Base-by-base conservation (phyloP, 2,329 filamentous ascomycete genomes). In the Botryotinia convoluta region DNA sequence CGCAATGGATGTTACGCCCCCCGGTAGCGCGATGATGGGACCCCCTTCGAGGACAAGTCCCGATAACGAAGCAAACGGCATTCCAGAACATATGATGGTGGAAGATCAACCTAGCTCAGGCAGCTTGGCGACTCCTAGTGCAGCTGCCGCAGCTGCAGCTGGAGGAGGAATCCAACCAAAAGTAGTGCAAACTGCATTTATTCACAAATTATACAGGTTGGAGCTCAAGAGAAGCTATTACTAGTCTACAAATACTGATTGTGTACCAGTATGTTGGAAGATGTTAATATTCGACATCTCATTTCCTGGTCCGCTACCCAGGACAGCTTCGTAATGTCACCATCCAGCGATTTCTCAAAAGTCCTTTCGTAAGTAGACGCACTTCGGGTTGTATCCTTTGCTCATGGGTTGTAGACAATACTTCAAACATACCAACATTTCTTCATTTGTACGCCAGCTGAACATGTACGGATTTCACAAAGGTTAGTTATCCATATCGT, bases 381-480 rank as follows among this genome's bases (percentile, higher is more conserved):
- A n/a, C 54, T 32, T 45, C 44, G 62, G 63, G 37, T 70, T 54
- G 48, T n/a, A 57, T 51, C 51, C 64, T 48, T 74, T 59, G 63
- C 77, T 77, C 72, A 77, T 69, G 71, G 73, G 61, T 61, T 75
- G 68, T 77, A 97, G 95, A 72, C 94, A 97, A 89, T 99, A 99
- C 82, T 99, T 99, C 83, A 99, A 99, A 81, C 96, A 99, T 82
- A 99, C 95, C 78, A 99, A 99, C 81, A 97, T 98, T 75, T 98
- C 96, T 18, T 98, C 96, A 1, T 99, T 99, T 82, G 96, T 99
- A 68, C 90, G 96, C 67, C 96, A 99, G 84, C 85, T 99, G 69
- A 99, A 99, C 82, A 99, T 99, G 96, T 99, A 99, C 79, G 96
- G 96, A 10, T 99, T 99, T 83, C 96, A 99, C 82, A 99, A 99